A percentile compares a stretch with the other conserved stretches of the same genome.
These are phyloP conservation scores for Pestalotiopsis fici DNA, from an alignment of 2,329 filamentous ascomycete genomes.

Conservation along the genomic window DNA sequence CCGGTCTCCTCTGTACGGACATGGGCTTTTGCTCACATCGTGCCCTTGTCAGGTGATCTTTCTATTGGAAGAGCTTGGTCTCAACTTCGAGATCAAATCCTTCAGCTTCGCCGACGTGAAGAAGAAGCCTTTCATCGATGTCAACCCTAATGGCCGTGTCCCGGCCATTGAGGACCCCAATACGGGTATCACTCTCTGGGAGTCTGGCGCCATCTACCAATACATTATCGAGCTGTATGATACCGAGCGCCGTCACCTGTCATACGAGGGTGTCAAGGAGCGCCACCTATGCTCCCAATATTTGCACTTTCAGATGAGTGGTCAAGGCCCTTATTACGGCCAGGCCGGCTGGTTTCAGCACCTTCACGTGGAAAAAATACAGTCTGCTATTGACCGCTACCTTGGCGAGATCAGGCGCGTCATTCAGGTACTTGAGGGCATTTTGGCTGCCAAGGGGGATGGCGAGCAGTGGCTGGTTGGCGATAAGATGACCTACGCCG, in stretches of 20 bases:
- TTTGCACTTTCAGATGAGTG: conserved; percentile 44
- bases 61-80: conserved; percentile 28
- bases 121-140: conserved; percentile 26
- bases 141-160: conserved; percentile 13
- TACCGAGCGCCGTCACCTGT: conserved; percentile 34
- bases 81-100: conserved; percentile 28
- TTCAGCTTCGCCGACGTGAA: conserved; percentile 26
- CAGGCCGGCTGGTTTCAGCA: conserved; percentile 42
- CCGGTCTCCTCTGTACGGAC: too few species aligned
- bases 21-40: not conserved
- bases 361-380: conserved; percentile 42
- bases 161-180: conserved; percentile 12
- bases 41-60: conserved; percentile 21
- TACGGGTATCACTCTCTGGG: conserved; percentile 11
- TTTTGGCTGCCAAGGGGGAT: too few species aligned
- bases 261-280: conserved; percentile 36
- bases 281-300: conserved; percentile 40
- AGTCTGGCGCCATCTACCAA: conserved; percentile 11
- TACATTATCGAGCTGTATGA: conserved; percentile 32
- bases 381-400: conserved; percentile 44
- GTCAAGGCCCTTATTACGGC: conserved; percentile 50
- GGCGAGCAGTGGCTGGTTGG: conserved; percentile 24
- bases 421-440: conserved; percentile 40
- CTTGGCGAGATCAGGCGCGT: conserved; percentile 43
- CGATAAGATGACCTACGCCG: conserved; percentile 18